A percentile compares a stretch with the other conserved stretches of the same genome.
These are phyloP conservation scores for Tetrahymena elliotti DNA, from an alignment of 73 alveolate genomes.

Conservation along the genomic window DNA sequence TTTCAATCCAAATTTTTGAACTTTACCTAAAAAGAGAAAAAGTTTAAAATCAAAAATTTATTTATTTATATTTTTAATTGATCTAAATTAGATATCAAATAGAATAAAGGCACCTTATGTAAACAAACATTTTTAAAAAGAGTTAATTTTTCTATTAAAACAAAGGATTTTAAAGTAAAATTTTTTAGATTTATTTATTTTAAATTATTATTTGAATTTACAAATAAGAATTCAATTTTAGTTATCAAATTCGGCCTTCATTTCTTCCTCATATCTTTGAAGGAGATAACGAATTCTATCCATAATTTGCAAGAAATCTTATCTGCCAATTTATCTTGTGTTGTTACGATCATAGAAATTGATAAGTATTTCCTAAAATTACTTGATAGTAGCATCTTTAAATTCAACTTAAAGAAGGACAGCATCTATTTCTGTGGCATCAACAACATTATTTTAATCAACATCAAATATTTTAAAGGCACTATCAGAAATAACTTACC, in stretches of 20 bases:
- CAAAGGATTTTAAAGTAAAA: too few relatives aligned
- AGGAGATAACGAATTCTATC: not conserved
- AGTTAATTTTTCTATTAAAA: too few relatives aligned
- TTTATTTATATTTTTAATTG: too few relatives aligned
- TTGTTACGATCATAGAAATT: not conserved
- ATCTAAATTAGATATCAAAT: too few relatives aligned
- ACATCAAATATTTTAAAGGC: not conserved
- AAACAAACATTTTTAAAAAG: too few relatives aligned
- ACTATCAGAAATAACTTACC: not conserved
- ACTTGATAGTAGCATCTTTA: not conserved
- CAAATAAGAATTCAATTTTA: not conserved
- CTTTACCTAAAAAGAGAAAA: too few relatives aligned
- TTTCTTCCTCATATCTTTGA: not conserved
- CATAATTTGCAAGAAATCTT: not conserved
- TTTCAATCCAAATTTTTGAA: too few relatives aligned
- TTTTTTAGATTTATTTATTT: too few relatives aligned
- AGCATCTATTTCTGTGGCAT: not conserved
- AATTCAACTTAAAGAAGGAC: not conserved
- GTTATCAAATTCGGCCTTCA: not conserved
- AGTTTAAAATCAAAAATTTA: too few relatives aligned
- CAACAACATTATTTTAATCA: not conserved
- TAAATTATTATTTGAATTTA: too few relatives aligned
- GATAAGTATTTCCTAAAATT: not conserved
- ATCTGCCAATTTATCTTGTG: not conserved
- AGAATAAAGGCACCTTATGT: too few relatives aligned